Conservation (phyloP, 768 basidiomycete species). For the Hortiboletus campestris region DNA sequence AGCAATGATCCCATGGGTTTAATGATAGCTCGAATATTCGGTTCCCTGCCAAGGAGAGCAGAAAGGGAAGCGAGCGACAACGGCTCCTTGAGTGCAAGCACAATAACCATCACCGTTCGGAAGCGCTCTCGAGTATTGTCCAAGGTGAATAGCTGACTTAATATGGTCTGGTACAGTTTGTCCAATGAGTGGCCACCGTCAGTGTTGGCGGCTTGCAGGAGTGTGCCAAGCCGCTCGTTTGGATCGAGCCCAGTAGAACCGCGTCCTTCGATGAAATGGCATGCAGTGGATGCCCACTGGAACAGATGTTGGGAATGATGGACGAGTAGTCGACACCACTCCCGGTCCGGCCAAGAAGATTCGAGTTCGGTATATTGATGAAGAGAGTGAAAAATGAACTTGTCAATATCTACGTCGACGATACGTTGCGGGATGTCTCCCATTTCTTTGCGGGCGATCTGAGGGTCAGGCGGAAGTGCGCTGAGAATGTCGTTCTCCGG, state of each 20-base stretch:
- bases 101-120: too few relatives aligned
- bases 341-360: not conserved
- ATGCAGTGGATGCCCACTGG: not conserved
- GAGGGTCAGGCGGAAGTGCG: slow-evolving; percentile 10
- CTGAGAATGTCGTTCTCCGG: slow-evolving; percentile 1
- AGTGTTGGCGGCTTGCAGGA: not conserved
- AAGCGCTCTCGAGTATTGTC: too few relatives aligned
- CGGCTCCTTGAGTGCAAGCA: not conserved
- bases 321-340: not conserved
- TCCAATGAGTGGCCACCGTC: too few relatives aligned
- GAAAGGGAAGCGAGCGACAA: not conserved
- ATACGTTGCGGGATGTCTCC: not conserved
- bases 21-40: not conserved
- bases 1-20: not conserved
- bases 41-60: not conserved
- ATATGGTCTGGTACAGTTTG: too few relatives aligned
- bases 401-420: not conserved
- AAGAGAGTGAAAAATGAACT: not conserved
- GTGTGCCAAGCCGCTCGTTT: not conserved
- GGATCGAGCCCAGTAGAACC: not conserved
- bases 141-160: too few relatives aligned
- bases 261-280: slow-evolving; percentile 1
- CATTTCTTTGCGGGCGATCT: slow-evolving; percentile 12
- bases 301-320: not conserved
- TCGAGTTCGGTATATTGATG: not conserved